Base-by-base conservation (phyloP, 352 stramenopile species). In the Phytophthora ramorum region DNA sequence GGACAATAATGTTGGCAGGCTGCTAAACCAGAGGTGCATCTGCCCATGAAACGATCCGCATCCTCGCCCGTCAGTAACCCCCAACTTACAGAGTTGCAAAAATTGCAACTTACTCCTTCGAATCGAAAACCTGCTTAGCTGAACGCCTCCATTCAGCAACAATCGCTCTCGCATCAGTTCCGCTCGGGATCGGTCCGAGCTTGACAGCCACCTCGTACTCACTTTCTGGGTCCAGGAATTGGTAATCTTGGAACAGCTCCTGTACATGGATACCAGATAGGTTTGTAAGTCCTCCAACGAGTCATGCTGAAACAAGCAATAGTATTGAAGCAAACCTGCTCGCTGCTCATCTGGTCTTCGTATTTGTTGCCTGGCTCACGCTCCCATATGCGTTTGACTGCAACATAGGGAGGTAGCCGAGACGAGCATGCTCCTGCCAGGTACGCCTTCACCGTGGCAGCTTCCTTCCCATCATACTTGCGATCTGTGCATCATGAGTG, bases 161-260 rank as follows among this genome's bases (percentile, higher is more conserved):
- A 44, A 96, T 69, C 3, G 35, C 61, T 55, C 69, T 71, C 4
- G 87, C 84, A 16, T 91, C 79, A 12, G 66, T 63, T 20, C 60
- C 55, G 7, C 26, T 83, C 8, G 69, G 48, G 0, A 91, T 63
- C 0, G 87, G 87, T 9, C 87, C 87, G 3, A 96, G 63, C 59
- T 93, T 92, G 30, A 94, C 71, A 16, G 82, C 78, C 4, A 92
- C 74, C 55, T 96, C 87, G 59, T 91, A 93, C 14, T 83, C 69
- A 45, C 79, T 89, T 41, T 93, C 81, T 7, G 87, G 87, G 16
- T 86, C 74, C 20, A 96, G 45, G n/a, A 91, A 92, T 69, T 96
- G 87, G 51, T 92, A 94, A 49, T 94, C 84, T 73, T 94, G 85
- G 58, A 92, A 91, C 20, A 96, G 64, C 40, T 96, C 87, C 79